These are phyloP conservation scores for Penicillium vulpinum DNA, from an alignment of 2,329 filamentous ascomycete genomes.

Conservation along the genomic window DNA sequence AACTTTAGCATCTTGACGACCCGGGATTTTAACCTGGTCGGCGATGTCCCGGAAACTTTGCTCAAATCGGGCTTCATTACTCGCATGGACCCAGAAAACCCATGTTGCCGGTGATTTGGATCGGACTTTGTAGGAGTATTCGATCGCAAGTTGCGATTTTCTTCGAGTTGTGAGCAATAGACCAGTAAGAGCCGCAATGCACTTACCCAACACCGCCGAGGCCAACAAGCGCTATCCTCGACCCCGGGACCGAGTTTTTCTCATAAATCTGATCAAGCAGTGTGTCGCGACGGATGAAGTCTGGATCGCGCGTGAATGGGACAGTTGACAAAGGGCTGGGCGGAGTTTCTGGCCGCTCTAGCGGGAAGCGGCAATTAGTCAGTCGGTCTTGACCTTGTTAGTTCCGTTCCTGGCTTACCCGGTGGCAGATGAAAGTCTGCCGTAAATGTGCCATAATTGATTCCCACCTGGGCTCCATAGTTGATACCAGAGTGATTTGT, in stretches of 20 bases:
- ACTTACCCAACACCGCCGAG: not conserved
- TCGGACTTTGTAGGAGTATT: too few species aligned
- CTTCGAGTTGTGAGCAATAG: too few species aligned
- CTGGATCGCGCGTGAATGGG: constrained; percentile 18
- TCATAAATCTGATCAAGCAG: constrained; percentile 29
- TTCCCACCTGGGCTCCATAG: constrained; percentile 1
- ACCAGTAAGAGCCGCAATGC: too few species aligned
- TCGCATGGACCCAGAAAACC: too few species aligned
- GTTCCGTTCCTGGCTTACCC: constrained; percentile 1
- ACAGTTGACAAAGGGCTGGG: constrained; percentile 16
- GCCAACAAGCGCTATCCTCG: constrained; percentile 17
- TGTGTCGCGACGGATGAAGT: constrained; percentile 20
- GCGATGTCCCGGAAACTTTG: too few species aligned
- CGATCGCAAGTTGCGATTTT: too few species aligned
- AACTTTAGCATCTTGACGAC: too few species aligned
- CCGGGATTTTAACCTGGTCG: too few species aligned
- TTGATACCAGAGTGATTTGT: constrained; percentile 5
- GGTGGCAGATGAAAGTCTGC: not conserved
- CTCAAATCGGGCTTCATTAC: too few species aligned
- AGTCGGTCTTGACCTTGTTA: not conserved
- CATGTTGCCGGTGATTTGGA: too few species aligned
- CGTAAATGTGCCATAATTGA: constrained; percentile 1
- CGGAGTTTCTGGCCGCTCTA: constrained; percentile 18
- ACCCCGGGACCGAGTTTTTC: constrained; percentile 13
- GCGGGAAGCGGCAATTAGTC: not conserved